phyloP scores from a whole-genome alignment of 805 yeast genomes.

The Spathaspora arborariae region DNA sequence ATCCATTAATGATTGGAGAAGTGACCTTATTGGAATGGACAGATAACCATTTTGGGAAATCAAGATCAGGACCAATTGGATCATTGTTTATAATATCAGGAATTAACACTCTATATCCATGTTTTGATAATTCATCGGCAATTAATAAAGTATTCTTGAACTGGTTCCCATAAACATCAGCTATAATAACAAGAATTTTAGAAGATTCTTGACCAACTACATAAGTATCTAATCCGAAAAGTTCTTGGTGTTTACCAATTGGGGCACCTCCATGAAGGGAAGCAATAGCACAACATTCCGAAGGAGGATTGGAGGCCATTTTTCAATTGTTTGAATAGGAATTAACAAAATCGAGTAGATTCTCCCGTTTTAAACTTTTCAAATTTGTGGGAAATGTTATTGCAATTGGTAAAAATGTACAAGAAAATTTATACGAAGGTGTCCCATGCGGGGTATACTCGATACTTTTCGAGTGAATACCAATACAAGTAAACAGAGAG shows the following conservation, averaged over 20 bases:
- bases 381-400: no score
- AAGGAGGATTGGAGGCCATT: slow-evolving; percentile 52
- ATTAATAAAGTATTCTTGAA: slow-evolving; percentile 55
- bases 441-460: no score
- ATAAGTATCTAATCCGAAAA: slow-evolving; percentile 41
- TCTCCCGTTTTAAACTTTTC: no score
- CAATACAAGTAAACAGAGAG: no score
- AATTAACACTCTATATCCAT: slow-evolving; percentile 57
- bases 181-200: slow-evolving; percentile 54
- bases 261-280: slow-evolving; percentile 50
- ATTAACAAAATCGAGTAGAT: no score
- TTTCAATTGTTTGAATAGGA: no score
- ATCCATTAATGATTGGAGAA: slow-evolving; percentile 45
- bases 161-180: slow-evolving; percentile 68
- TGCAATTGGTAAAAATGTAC: no score
- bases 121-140: slow-evolving; percentile 66
- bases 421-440: no score
- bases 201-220: slow-evolving; percentile 27
- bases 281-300: slow-evolving; percentile 43
- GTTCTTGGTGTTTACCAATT: slow-evolving; percentile 36
- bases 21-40: slow-evolving; percentile 51
- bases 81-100: slow-evolving; percentile 73
- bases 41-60: slow-evolving; percentile 45
- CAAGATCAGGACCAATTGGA: slow-evolving; percentile 17
- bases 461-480: no score